Conservation (phyloP, 2,329 filamentous ascomycete genomes). For the Domatiomyces catenatus region DNA sequence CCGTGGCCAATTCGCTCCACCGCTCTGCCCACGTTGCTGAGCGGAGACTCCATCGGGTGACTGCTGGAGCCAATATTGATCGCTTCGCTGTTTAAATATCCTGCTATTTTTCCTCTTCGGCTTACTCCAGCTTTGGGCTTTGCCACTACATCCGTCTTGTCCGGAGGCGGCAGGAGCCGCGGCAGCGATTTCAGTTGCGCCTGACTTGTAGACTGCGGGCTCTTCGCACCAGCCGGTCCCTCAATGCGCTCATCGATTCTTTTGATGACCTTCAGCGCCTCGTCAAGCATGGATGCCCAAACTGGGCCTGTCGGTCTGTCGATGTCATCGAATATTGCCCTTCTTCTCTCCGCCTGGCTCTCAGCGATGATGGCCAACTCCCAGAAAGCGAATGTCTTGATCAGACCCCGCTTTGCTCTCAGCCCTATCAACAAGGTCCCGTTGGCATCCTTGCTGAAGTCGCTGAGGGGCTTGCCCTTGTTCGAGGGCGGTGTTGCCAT, state of each 20-base stretch:
- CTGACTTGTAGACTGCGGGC: conserved; percentile 16
- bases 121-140: not conserved
- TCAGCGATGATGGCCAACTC: conserved; percentile 69
- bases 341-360: conserved; percentile 57
- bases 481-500: conserved; percentile 70
- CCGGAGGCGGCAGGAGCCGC: conserved; percentile 24
- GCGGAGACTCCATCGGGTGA: conserved; percentile 23
- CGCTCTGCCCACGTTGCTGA: conserved; percentile 11
- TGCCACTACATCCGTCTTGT: conserved; percentile 1
- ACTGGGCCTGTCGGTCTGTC: conserved; percentile 64
- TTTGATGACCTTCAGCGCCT: conserved; percentile 55
- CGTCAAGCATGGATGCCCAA: conserved; percentile 61
- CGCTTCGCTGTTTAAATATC: conserved; percentile 1
- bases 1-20: conserved; percentile 17
- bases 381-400: conserved; percentile 78
- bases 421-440: conserved; percentile 74
- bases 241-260: conserved; percentile 54
- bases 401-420: conserved; percentile 64
- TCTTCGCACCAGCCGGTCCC: conserved; percentile 8
- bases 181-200: conserved; percentile 31
- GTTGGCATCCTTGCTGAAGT: conserved; percentile 78
- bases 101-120: not conserved
- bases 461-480: conserved; percentile 66
- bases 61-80: conserved; percentile 11
- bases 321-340: conserved; percentile 72